Evolutionary conservation across 2,329 filamentous ascomycete genomes (phyloP).

Genomic region (Phialophora chinensis): DNA sequence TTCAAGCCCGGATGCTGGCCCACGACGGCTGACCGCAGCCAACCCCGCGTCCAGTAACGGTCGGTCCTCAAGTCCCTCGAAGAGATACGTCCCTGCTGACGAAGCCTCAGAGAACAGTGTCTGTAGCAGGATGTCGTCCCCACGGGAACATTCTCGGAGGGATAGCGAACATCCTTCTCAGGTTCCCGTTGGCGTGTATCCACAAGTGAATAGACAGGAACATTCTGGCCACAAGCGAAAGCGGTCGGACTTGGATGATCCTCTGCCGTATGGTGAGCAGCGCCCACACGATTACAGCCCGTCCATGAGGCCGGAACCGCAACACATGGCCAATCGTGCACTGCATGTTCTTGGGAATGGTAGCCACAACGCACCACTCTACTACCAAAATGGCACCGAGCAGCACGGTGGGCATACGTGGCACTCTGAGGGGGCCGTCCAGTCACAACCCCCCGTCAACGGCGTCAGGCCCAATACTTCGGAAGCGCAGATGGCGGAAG

Average conservation of each 20-base stretch:
- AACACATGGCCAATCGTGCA: conserved; percentile 39
- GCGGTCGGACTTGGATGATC: conserved; percentile 22
- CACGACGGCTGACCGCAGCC: conserved; percentile 32
- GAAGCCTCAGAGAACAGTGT: conserved; percentile 21
- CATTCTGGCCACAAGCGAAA: conserved; percentile 27
- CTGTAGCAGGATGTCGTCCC: conserved; percentile 27
- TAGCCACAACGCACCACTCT: conserved; percentile 24
- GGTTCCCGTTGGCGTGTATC: conserved; percentile 10
- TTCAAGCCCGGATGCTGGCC: conserved; percentile 24
- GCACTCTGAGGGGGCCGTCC: conserved; percentile 16
- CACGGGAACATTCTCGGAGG: conserved; percentile 17
- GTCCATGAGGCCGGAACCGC: conserved; percentile 22
- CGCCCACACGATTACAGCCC: conserved; percentile 26
- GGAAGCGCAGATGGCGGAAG: conserved; percentile 59
- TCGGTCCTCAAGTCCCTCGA: conserved; percentile 12
- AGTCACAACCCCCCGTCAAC: conserved; percentile 19
- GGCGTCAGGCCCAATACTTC: conserved; percentile 51
- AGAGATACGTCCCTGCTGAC: conserved; percentile 15
- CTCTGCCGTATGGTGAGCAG: conserved; percentile 13
- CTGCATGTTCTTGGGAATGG: conserved; percentile 33
- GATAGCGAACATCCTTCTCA: conserved; percentile 19
- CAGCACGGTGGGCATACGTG: conserved; percentile 30
- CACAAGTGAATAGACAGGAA: conserved; percentile 14
- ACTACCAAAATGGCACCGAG: conserved; percentile 26
- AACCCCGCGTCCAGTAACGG: conserved; percentile 28